Conservation (phyloP, 257 asterid species). For the Verbascum thapsus region DNA sequence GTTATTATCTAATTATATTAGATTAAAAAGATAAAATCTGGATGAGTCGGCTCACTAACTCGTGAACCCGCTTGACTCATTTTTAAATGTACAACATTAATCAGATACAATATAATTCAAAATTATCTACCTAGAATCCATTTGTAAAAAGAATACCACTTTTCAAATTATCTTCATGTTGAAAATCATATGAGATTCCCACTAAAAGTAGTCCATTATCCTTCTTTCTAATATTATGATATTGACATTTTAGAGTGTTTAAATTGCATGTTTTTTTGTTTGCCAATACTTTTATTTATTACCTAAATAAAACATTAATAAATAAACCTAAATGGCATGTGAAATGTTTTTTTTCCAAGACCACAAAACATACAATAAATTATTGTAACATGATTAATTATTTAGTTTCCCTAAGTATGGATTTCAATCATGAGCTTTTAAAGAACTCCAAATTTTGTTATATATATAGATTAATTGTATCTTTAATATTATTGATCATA, state of each 20-base stretch:
- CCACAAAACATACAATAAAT: constrained; percentile 10
- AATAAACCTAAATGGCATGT: not conserved
- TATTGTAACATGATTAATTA: constrained; percentile 18
- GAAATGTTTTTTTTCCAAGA: not conserved
- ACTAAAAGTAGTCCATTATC: constrained; percentile 26
- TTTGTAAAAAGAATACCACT: not conserved
- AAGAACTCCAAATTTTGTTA: too few relatives aligned
- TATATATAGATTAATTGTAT: too few relatives aligned
- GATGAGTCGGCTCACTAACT: too few relatives aligned
- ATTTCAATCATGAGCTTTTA: constrained; percentile 29
- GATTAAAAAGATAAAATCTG: too few relatives aligned
- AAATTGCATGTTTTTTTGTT: not conserved
- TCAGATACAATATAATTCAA: not conserved
- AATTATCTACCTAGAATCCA: not conserved
- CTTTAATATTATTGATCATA: too few relatives aligned
- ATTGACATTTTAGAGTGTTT: not conserved
- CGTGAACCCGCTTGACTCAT: too few relatives aligned
- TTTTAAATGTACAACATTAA: too few relatives aligned
- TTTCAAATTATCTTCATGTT: not conserved
- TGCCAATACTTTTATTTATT: constrained; percentile 20
- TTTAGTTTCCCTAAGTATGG: constrained; percentile 15
- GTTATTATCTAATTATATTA: too few relatives aligned
- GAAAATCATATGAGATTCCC: constrained; percentile 20
- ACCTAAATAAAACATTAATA: too few relatives aligned
- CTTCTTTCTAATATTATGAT: constrained; percentile 12